Conservation (phyloP, 768 basidiomycete genomes). For the Pisolithus microcarpus region DNA sequence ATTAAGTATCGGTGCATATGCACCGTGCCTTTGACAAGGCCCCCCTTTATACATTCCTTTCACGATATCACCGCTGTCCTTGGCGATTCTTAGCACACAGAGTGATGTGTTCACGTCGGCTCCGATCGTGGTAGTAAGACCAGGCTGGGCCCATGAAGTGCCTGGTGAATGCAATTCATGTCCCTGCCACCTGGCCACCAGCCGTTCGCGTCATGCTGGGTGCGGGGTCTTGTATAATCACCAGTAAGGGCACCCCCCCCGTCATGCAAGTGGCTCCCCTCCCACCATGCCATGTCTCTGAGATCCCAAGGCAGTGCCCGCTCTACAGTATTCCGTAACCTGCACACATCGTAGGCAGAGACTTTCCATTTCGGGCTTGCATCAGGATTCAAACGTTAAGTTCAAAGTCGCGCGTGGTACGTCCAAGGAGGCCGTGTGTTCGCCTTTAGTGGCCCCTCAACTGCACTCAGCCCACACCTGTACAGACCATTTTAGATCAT, state of each 20-base stretch:
- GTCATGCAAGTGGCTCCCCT: no score
- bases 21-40: neutral
- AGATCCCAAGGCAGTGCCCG: neutral
- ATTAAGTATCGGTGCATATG: neutral
- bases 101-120: neutral
- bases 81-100: neutral
- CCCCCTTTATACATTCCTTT: neutral
- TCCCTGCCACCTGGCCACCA: neutral
- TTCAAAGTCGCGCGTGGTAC: slow-evolving; percentile 1
- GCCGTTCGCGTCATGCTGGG: neutral
- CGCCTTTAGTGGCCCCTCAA: neutral
- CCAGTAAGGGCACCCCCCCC: neutral
- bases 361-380: neutral
- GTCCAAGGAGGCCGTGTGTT: slow-evolving; percentile 1
- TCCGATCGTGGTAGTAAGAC: neutral
- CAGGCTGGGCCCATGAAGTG: neutral
- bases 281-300: no score
- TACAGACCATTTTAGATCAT: neutral
- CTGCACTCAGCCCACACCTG: neutral
- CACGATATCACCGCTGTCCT: neutral
- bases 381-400: slow-evolving; percentile 15
- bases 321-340: neutral
- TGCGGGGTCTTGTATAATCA: neutral
- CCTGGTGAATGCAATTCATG: neutral
- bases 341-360: neutral